Base-by-base conservation (phyloP, 164 flowering plant species). In the Cinnamomum chago region DNA sequence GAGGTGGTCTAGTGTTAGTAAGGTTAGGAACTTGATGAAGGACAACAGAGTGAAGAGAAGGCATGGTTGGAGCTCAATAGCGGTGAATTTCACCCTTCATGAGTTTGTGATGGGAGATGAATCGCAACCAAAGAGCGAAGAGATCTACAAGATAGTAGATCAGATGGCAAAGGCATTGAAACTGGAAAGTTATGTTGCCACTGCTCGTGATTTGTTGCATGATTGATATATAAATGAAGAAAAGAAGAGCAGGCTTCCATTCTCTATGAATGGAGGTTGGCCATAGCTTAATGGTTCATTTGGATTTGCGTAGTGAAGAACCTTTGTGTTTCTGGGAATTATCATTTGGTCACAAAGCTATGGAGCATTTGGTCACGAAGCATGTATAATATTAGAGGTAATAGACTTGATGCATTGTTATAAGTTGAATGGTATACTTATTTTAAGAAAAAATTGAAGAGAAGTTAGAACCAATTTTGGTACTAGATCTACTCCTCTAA, bases 41-140 rank as follows among this genome's bases (percentile, higher is more conserved):
- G 50, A 70, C 13, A 65, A 47, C n/a, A 28, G 72, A 28, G 66
- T 72, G 47, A 64, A 72, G 58, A 73, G 40, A 68, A 70, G 22
- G n/a, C 81, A 71, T 5, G 81, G 78, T n/a, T 75, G 77, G 25
- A 79, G 81, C 73, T 75, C 64, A 51, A 75, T 72, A 67, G 78
- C 72, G 17, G 70, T 68, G 67, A 52, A 67, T 55, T 66, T 27
- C 71, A 67, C 51, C 22, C 50, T 74, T 12, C 76, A 74, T 25
- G 71, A 74, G 50, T 74, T 74, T 51, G 76, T 74, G 25, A 74
- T 74, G 71, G 76, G 76, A 67, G 71, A 74, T 28, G 71, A 67
- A 6, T 74, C 71, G 2, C 76, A 74, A 11, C 76, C 71, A 2
- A 64, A 74, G 65, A 51, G 50, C 3, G 52, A 55, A 9, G 65